These are phyloP conservation scores for Petunia axillaris DNA, from an alignment of 257 asterid species.

Conservation along the genomic window DNA sequence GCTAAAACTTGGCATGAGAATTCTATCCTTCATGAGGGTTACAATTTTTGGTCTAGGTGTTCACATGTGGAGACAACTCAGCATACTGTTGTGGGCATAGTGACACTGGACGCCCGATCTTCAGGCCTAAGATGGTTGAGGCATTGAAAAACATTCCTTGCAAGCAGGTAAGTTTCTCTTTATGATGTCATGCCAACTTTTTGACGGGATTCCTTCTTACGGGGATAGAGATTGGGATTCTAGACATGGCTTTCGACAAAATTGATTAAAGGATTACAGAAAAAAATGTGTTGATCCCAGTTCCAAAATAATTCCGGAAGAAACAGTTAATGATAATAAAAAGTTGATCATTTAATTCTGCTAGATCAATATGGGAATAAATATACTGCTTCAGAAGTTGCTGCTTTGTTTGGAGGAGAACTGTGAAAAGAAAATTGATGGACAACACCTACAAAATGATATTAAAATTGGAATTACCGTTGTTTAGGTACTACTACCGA, in stretches of 20 bases:
- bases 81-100: constrained; percentile 83
- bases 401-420: not conserved
- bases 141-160: constrained; percentile 65
- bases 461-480: not conserved
- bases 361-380: constrained; percentile 14
- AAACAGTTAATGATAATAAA: not conserved
- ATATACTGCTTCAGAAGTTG: not conserved
- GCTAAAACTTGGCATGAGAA: not conserved
- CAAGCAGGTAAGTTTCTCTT: constrained; percentile 61
- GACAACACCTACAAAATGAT: not conserved
- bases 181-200: not conserved
- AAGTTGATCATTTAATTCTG: not conserved
- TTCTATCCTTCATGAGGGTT: constrained; percentile 15
- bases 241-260: not conserved
- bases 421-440: not conserved
- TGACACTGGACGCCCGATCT: constrained; percentile 70
- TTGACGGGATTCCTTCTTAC: not conserved
- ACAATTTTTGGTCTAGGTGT: constrained; percentile 53
- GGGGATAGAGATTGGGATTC: not conserved
- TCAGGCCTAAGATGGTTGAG: constrained; percentile 78
- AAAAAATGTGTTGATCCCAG: not conserved
- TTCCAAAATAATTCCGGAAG: not conserved
- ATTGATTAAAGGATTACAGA: not conserved
- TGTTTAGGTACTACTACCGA: not conserved
- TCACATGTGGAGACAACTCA: constrained; percentile 87